Evolutionary conservation across 2,329 filamentous ascomycete genomes (phyloP).

Genomic region (Fusarium scirpi): DNA sequence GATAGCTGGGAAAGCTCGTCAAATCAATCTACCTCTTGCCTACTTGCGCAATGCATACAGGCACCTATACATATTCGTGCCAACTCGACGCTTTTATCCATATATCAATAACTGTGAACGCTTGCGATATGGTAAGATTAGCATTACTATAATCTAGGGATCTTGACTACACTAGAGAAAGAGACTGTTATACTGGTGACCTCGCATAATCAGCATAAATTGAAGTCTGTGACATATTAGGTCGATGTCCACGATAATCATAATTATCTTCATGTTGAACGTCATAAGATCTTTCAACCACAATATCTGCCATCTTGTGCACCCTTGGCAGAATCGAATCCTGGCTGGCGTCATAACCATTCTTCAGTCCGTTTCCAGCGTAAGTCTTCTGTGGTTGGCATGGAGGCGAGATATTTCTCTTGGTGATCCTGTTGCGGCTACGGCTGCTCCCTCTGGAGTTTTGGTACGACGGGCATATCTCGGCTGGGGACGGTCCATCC

Average conservation of each 20-base stretch:
- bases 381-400: neutral
- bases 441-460: conserved; percentile 1
- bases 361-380: neutral
- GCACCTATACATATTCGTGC: no score
- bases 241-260: neutral
- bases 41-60: no score
- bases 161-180: neutral
- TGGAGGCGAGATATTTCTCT: neutral
- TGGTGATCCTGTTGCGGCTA: neutral
- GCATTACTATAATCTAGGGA: neutral
- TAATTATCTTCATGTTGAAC: neutral
- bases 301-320: conserved; percentile 3
- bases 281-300: conserved; percentile 18
- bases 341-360: conserved; percentile 11
- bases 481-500: neutral
- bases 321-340: conserved; percentile 30
- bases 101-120: no score
- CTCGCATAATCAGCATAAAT: neutral
- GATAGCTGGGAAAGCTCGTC: no score
- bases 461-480: conserved; percentile 2
- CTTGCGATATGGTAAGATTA: neutral
- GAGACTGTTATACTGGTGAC: neutral
- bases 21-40: no score
- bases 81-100: no score
- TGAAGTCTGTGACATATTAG: neutral